Percentiles rank a stretch among this genome's conserved stretches.
Evolutionary conservation across 306 rosid genomes (phyloP).

Genomic region (Trifolium subterraneum): DNA sequence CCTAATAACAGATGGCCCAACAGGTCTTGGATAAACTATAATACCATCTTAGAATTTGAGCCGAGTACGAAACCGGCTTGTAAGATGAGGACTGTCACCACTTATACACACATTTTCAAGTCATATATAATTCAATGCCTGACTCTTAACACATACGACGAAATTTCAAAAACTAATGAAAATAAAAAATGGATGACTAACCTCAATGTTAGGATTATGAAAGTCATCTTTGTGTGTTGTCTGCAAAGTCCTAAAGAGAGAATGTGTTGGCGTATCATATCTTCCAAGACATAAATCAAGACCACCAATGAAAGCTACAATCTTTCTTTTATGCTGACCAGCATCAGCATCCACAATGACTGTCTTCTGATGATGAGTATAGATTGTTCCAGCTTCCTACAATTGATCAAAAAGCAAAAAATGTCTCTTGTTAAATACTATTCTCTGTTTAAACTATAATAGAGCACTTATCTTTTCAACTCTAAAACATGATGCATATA

Average conservation of each 20-base stretch:
- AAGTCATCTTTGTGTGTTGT: constrained; percentile 77
- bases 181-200: constrained; percentile 37
- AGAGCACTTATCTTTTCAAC: background rate
- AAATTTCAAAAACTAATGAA: background rate
- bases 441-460: too few species aligned
- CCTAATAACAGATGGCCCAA: background rate
- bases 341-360: constrained; percentile 92
- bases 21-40: background rate
- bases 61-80: background rate
- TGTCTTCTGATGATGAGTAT: constrained; percentile 94
- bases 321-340: constrained; percentile 71
- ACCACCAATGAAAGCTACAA: constrained; percentile 87
- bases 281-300: constrained; percentile 88
- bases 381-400: constrained; percentile 90
- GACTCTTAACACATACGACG: background rate
- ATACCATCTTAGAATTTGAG: background rate
- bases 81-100: background rate
- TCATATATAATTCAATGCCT: background rate
- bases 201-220: constrained; percentile 79
- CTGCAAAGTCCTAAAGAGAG: constrained; percentile 63
- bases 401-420: constrained; percentile 8
- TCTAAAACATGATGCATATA: background rate
- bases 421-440: background rate
- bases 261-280: constrained; percentile 80
- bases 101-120: background rate